Evolutionary conservation across 1,139 yeast species (phyloP).

Genomic region (Saccharomyces hybrid): DNA sequence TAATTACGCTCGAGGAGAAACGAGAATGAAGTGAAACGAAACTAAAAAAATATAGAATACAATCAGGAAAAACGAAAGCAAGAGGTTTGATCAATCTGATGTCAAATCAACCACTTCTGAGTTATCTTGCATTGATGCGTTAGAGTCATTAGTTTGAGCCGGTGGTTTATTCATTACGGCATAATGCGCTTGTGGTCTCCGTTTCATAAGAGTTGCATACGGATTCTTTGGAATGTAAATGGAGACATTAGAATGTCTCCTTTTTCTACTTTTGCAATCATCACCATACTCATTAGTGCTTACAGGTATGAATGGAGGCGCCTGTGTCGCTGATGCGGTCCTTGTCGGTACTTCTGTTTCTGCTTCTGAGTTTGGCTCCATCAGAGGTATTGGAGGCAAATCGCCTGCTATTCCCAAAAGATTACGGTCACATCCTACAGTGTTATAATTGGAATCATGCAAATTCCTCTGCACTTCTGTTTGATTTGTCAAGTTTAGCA

Average conservation of each 20-base stretch:
- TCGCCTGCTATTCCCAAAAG: neutral
- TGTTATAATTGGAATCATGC: neutral
- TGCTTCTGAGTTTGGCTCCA: neutral
- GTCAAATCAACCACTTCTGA: slow-evolving; percentile 3
- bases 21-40: neutral
- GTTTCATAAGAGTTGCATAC: slow-evolving; percentile 2
- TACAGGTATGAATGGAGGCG: neutral
- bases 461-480: neutral
- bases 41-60: neutral
- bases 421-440: neutral
- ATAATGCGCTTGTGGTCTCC: slow-evolving; percentile 2
- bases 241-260: slow-evolving; percentile 1
- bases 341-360: neutral
- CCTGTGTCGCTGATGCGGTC: neutral
- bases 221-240: slow-evolving; percentile 5
- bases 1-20: neutral
- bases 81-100: neutral
- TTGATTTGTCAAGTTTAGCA: neutral
- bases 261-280: neutral
- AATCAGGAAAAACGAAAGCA: neutral
- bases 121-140: neutral
- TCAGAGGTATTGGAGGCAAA: neutral
- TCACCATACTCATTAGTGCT: neutral
- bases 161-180: neutral
- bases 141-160: neutral